Evolutionary conservation across 805 yeast species (phyloP), one percentile per base, ranked within the genome.

Genomic region (Ogataea zsoltii): DNA sequence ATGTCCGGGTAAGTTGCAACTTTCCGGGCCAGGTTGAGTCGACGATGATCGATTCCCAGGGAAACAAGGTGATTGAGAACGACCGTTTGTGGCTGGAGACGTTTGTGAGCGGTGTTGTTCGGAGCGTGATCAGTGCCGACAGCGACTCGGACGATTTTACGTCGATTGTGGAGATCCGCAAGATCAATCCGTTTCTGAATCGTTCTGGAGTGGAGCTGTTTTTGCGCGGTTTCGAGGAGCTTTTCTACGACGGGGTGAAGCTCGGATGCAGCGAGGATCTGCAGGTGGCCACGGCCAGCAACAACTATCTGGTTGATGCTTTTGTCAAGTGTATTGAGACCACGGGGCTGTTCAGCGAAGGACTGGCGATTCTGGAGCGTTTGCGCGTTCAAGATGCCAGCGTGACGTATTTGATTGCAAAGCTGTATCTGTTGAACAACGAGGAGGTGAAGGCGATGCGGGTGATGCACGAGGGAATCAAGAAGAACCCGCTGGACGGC

Each of bases 161-260:
- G 37, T 75, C 79, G 41, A 76, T 94, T 45, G 96, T 90, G 9
- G 96, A 91, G 61, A 85, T 94, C 31, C 78, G 96, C 53, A 81
- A 85, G 48, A 73, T 88, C 45, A 85, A 89, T 56, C 97, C 97
- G 4, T 77, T 94, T 49, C 60, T 72, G 21, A 68, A 66, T 26
- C 68, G 70, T 9, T 74, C 69, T 25, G 66, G 72, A 12, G 81
- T 84, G 2, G 67, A 68, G 43, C 63, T 66, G 42, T 88, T 88
- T 60, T 62, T 88, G 42, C 67, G 69, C 17, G 87, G 83, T 1
- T 86, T 86, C 61, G 89, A 83, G 62, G 61, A 66, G 42, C 72
- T 89, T 47, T 89, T 84, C 60, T 70, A 68, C 54, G 75, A 76
- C 28, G 96, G 96, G 12, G 74, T 80, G 17, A 76, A 72, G 48